Evolutionary conservation across 805 yeast species (phyloP).

Genomic region (Lipomyces oligophaga): DNA sequence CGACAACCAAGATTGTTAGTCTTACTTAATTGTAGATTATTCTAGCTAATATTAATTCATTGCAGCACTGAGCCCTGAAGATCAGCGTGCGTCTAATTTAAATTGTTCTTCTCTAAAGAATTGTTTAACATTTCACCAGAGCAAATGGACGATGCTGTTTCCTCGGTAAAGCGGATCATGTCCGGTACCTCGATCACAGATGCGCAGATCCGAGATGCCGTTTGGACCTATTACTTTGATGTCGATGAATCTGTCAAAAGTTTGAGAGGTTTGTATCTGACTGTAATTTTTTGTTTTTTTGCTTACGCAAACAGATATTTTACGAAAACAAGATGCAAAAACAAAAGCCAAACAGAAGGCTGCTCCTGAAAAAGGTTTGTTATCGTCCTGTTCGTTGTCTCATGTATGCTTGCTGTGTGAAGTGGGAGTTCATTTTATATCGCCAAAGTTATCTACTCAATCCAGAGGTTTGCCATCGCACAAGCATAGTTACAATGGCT

Average conservation of each 20-base stretch:
- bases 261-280: conserved; percentile 33
- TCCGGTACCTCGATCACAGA: conserved; percentile 46
- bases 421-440: no score
- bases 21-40: neutral
- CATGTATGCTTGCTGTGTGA: no score
- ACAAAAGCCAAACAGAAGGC: no score
- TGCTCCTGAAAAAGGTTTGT: conserved; percentile 17
- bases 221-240: conserved; percentile 59
- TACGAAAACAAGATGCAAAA: conserved; percentile 19
- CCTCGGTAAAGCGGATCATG: conserved; percentile 27
- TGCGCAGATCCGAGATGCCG: conserved; percentile 51
- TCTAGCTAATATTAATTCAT: neutral
- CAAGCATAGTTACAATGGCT: no score
- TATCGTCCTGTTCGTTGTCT: neutral
- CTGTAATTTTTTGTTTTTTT: neutral
- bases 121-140: conserved; percentile 10
- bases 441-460: no score
- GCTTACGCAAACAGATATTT: conserved; percentile 26
- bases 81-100: conserved; percentile 26
- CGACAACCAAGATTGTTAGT: neutral
- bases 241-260: conserved; percentile 51
- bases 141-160: conserved; percentile 31
- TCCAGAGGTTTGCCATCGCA: no score
- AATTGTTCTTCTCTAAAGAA: neutral
- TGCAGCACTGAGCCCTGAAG: conserved; percentile 31